phyloP scores from a whole-genome alignment of 345 rosid species.

The Adansonia digitata region DNA sequence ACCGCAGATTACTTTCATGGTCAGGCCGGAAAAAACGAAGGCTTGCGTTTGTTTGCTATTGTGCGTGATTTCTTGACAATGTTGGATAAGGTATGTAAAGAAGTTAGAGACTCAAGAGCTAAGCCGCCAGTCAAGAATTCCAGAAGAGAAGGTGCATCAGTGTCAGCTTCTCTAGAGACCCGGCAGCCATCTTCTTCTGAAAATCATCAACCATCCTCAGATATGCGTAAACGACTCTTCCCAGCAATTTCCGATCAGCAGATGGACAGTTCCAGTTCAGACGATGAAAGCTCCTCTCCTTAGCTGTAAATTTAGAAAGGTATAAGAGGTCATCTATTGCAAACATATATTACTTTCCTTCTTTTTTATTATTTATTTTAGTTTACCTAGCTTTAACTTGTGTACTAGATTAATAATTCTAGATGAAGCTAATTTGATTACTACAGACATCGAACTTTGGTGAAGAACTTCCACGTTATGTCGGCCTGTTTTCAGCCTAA shows the following conservation, averaged over 20 bases:
- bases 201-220: slow-evolving; percentile 32
- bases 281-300: slow-evolving; percentile 38
- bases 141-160: slow-evolving; percentile 28
- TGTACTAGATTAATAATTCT: background rate
- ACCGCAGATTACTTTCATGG: slow-evolving; percentile 87
- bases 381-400: background rate
- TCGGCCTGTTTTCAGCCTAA: background rate
- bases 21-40: slow-evolving; percentile 61
- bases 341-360: background rate
- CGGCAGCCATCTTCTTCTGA: slow-evolving; percentile 22
- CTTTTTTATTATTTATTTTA: background rate
- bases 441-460: background rate
- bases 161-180: slow-evolving; percentile 18
- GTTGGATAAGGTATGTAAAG: slow-evolving; percentile 70
- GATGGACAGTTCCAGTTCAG: slow-evolving; percentile 51
- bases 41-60: slow-evolving; percentile 68
- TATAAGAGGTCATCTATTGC: background rate
- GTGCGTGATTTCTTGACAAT: slow-evolving; percentile 74
- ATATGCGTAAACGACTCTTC: slow-evolving; percentile 43
- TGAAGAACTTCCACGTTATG: background rate
- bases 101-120: slow-evolving; percentile 37
- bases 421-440: background rate
- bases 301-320: slow-evolving; percentile 17
- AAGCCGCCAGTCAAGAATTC: slow-evolving; percentile 24
- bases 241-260: slow-evolving; percentile 63